Evolutionary conservation across 805 yeast species (phyloP), one percentile per base, ranked within the genome.

Genomic region (Starmerella floris): DNA sequence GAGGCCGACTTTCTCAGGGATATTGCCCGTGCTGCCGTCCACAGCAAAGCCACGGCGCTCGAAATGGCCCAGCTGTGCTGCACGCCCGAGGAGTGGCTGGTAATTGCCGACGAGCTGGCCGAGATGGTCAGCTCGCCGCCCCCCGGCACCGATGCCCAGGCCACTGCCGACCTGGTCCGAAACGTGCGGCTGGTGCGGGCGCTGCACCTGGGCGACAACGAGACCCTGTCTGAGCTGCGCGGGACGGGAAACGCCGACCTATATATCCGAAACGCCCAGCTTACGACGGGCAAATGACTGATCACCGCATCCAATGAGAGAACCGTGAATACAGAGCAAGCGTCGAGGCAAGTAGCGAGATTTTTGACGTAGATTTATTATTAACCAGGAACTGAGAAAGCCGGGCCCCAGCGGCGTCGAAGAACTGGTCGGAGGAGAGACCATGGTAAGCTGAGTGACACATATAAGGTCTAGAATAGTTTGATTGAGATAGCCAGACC

Each of bases 11-110:
- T 30, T 27, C 44, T 50, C 15, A 30, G 4, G n/a, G 41, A 22
- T 11, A 39, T 44, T n/a, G 48, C 49, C 6, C 37, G 33, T n/a
- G 37, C 39, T 9, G 42, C 43, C 15, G 35, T 40, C 16, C 30
- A 17, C 11, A 38, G 39, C 33, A 21, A 10, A 33, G 22, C 17
- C 4, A 8, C 9, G 8, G 30, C 39, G 20, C 25, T 36, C 23
- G 47, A 38, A 27, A 42, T 50, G 3, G 51, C 53, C n/a, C 53
- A 50, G 45, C 45, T 50, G 22, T 34, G 47, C 13, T 43, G 35
- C 37, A 42, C 46, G 10, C 27, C 45, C 13, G 51, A 42, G 22
- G 53, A 50, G 32, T 50, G 54, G 54, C 27, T 23, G 26, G 33
- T 39, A 5, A 21, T 50, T 3, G 26, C 30, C 23, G 44, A 33